Evolutionary conservation across 2,329 filamentous ascomycete genomes (phyloP), one percentile per base, ranked within the genome.

Genomic region (Emmonsiellopsis sp.): DNA sequence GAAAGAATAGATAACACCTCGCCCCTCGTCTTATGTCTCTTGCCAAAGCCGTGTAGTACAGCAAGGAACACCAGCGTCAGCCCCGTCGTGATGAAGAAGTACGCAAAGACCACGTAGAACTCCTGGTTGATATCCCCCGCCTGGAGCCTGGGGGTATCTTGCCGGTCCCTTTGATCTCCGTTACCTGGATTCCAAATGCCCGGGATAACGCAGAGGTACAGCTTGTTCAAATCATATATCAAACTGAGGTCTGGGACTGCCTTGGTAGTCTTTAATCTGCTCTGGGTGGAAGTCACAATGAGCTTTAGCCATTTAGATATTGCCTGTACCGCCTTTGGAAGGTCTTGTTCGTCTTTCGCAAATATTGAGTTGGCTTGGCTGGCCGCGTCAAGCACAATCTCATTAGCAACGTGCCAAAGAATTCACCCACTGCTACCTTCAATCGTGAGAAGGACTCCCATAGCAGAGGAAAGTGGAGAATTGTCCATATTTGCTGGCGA

Each of bases 361-460:
- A 49, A 49, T 20, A 40, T 31, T 13, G 31, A n/a, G 13, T 20
- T 11, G 26, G 55, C 48, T 15, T 47, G 34, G 6, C 16, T 4
- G 15, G 54, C 41, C 31, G 53, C 51, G 11, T 49, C 37, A 6
- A 32, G 41, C 15, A 41, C 38, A 50, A 70, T 63, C 54, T 72
- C 75, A 50, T 71, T 57, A 0, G 66, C 65, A n/a, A 71, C 65
- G 53, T 74, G 73, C 31, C 52, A 59, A 5, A 76, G 64, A 4
- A 75, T 73, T 41, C 76, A 68, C 1, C 76, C 68, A 15, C 76
- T 69, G 50, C 83, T 77, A 38, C 80, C 83, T 61, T 85, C 82
- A 46, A 84, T 77, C 11, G 84, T 77, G 5, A 86, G 74, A 8
- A 84, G 77, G 32, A 86, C 76, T 3, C 79, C 72, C 2, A 85